Evolutionary conservation across 495 filamentous ascomycete genomes (phyloP), one percentile per base, ranked within the genome.

Genomic region (Neurospora africana): DNA sequence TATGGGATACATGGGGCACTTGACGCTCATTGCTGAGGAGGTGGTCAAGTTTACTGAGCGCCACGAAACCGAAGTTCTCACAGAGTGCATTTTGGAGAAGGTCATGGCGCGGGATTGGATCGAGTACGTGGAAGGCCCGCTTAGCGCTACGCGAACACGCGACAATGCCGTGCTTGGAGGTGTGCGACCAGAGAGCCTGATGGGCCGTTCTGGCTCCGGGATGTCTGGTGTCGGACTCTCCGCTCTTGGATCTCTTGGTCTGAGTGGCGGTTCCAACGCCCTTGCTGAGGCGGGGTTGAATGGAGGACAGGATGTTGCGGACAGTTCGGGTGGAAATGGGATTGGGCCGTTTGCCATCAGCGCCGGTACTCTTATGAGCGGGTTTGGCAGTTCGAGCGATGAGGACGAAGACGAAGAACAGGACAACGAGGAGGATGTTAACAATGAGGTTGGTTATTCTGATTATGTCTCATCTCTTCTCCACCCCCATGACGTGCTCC

Each of bases 81-180:
- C 92, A 23, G 91, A 91, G 69, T 85, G 86, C 13, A 95, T 99
- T 5, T 83, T 97, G 76, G 92, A 98, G 70, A 93, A 91, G 74
- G 93, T 98, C 27, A 90, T 94, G 83, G 90, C 92, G 74, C 87
- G 88, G 23, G 89, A 93, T 69, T 99, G 95, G 95, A 91, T 95
- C 69, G 91, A 93, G 69, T 99, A 98, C 75, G 96, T 99, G 43
- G 95, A 98, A 80, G 91, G 94, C 61, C 94, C 93, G 0, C 86
- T 99, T 27, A 92, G 95, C 1, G 95, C 97, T 80, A 99, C 95
- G 0, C 83, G 96, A 23, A 95, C 98, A 81, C 91, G 95, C 53
- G 95, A 99, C 76, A 99, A 99, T 81, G 95, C 95, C 10, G 96
- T 99, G 68, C 90, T 99, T n/a, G 95, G 95, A 47, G 95, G 95